phyloP scores from a whole-genome alignment of 345 rosid species.

The Erucastrum elatum region DNA sequence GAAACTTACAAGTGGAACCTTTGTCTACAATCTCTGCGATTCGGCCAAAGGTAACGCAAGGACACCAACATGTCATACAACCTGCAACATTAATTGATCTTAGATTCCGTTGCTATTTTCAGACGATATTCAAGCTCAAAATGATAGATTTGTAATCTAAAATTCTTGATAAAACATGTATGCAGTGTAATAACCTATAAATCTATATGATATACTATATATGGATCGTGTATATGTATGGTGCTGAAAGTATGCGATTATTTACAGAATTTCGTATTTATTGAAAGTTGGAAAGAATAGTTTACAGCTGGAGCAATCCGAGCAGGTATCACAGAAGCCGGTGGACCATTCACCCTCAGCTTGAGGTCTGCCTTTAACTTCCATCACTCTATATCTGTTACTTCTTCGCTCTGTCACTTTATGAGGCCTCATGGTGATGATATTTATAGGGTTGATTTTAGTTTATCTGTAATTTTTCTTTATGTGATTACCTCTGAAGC shows the following conservation, averaged over 20 bases:
- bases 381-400: neutral
- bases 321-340: constrained; percentile 46
- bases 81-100: constrained; percentile 34
- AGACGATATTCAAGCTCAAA: neutral
- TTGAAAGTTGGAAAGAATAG: neutral
- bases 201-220: neutral
- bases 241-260: neutral
- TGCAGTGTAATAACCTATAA: neutral
- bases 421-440: too few species aligned
- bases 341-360: constrained; percentile 43
- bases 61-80: constrained; percentile 69
- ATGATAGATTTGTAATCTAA: neutral
- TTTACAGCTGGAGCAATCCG: constrained; percentile 35
- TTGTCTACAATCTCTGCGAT: constrained; percentile 68
- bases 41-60: constrained; percentile 65
- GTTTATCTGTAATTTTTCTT: too few species aligned
- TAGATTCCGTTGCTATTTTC: neutral
- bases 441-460: too few species aligned
- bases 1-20: constrained; percentile 51
- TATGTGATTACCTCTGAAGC: neutral
- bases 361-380: constrained; percentile 21
- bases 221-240: neutral
- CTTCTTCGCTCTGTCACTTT: too few species aligned
- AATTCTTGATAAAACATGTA: neutral
- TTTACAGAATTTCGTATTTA: neutral